Percentiles rank a stretch among this genome's conserved stretches.
phyloP scores from a whole-genome alignment of 2,329 filamentous ascomycete species.

The Madurella mycetomatis region DNA sequence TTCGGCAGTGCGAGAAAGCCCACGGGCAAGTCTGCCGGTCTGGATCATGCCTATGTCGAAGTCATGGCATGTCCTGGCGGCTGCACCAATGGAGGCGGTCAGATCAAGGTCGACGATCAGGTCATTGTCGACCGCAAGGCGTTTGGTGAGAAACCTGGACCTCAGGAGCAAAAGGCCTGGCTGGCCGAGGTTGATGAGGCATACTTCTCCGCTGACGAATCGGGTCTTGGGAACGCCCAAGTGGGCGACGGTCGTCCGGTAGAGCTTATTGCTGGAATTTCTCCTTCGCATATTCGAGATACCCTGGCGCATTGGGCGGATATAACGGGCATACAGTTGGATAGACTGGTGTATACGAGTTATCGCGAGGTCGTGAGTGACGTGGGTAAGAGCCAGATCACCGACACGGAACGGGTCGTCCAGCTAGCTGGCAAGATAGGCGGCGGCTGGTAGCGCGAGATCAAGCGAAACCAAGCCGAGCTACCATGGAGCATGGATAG shows the following conservation, averaged over 20 bases:
- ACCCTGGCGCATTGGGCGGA: slow-evolving; percentile 72
- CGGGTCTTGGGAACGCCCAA: slow-evolving; percentile 33
- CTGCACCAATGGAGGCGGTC: slow-evolving; percentile 94
- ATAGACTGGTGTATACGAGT: slow-evolving; percentile 75
- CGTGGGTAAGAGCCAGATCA: slow-evolving; percentile 70
- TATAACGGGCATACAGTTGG: slow-evolving; percentile 64
- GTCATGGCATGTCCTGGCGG: slow-evolving; percentile 99
- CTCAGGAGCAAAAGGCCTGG: slow-evolving; percentile 83
- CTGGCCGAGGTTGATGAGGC: slow-evolving; percentile 78
- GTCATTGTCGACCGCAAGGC: slow-evolving; percentile 49
- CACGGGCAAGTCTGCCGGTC: slow-evolving; percentile 43
- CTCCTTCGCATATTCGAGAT: slow-evolving; percentile 59
- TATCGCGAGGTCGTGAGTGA: slow-evolving; percentile 93
- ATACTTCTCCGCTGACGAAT: slow-evolving; percentile 73
- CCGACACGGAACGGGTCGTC: slow-evolving; percentile 75
- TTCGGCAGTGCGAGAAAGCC: slow-evolving; percentile 53
- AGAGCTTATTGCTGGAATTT: slow-evolving; percentile 59
- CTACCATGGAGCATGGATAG: slow-evolving; percentile 25
- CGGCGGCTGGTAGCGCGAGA: slow-evolving; percentile 74
- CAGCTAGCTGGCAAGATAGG: slow-evolving; percentile 87
- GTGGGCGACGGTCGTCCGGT: slow-evolving; percentile 29
- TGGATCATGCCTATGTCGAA: slow-evolving; percentile 89
- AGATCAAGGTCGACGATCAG: slow-evolving; percentile 85
- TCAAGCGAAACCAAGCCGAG: no score
- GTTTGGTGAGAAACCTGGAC: slow-evolving; percentile 55